phyloP scores from a whole-genome alignment of 495 filamentous ascomycete species.

The Cercophora scortea region DNA sequence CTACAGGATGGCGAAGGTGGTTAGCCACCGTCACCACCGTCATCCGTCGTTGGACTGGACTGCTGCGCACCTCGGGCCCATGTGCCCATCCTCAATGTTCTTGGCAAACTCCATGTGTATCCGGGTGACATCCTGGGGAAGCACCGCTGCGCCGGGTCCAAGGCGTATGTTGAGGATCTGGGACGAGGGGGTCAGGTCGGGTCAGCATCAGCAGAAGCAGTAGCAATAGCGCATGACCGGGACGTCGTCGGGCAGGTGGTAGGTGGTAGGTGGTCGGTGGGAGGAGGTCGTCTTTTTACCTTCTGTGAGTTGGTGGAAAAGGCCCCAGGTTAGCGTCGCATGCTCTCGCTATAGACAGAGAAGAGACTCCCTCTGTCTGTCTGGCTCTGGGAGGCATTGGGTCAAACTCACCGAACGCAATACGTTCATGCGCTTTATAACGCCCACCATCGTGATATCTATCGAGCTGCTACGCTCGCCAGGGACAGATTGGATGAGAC shows the following conservation, averaged over 20 bases:
- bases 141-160: slow-evolving; percentile 73
- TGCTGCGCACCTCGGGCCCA: slow-evolving; percentile 63
- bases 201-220: background rate
- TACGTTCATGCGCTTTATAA: slow-evolving; percentile 70
- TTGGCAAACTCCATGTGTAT: slow-evolving; percentile 76
- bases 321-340: no score
- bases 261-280: background rate
- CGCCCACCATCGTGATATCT: slow-evolving; percentile 61
- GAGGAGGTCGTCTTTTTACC: slow-evolving; percentile 9
- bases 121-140: slow-evolving; percentile 71
- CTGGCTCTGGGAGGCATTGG: slow-evolving; percentile 11
- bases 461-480: slow-evolving; percentile 6
- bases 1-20: slow-evolving; percentile 24
- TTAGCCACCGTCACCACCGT: background rate
- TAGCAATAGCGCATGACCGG: background rate
- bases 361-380: no score
- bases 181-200: slow-evolving; percentile 5
- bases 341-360: no score
- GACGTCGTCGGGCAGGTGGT: no score
- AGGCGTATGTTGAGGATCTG: slow-evolving; percentile 65
- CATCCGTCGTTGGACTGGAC: background rate
- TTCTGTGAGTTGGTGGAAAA: slow-evolving; percentile 23
- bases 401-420: slow-evolving; percentile 61
- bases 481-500: background rate
- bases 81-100: slow-evolving; percentile 59